phyloP scores from a whole-genome alignment of 768 basidiomycete species.

The Auricularia sp. region DNA sequence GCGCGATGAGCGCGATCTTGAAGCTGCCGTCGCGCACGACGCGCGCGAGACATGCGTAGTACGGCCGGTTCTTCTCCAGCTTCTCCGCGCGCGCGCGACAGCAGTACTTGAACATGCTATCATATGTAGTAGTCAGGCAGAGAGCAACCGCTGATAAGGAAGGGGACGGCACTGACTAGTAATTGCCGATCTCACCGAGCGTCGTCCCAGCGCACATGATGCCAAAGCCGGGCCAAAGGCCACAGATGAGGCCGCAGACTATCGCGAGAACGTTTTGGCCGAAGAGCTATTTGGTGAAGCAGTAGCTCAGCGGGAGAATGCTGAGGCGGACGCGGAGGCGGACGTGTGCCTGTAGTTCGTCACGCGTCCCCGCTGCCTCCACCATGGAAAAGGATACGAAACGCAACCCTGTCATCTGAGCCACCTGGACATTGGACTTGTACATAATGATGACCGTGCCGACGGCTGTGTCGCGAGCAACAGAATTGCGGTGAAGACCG shows the following conservation, averaged over 20 bases:
- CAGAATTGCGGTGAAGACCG: too few species aligned
- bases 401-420: too few species aligned
- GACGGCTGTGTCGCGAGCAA: too few species aligned
- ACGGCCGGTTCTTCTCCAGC: slow-evolving; percentile 30
- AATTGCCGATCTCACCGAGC: slow-evolving; percentile 79
- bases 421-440: too few species aligned
- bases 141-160: background rate
- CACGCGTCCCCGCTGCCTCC: too few species aligned
- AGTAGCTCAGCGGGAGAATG: background rate
- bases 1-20: slow-evolving; percentile 65
- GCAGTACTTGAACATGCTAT: slow-evolving; percentile 73
- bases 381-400: too few species aligned
- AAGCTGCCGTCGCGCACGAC: slow-evolving; percentile 83
- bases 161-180: slow-evolving; percentile 53
- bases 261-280: slow-evolving; percentile 89
- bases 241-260: slow-evolving; percentile 85
- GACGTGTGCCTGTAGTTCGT: slow-evolving; percentile 10
- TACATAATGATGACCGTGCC: too few species aligned
- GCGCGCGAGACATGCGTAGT: slow-evolving; percentile 38
- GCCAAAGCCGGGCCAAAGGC: slow-evolving; percentile 74
- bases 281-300: slow-evolving; percentile 45
- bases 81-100: slow-evolving; percentile 68
- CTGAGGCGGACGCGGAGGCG: background rate
- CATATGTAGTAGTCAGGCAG: background rate
- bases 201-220: slow-evolving; percentile 58